phyloP scores from a whole-genome alignment of 164 flowering plant species.

The Santalum album region DNA sequence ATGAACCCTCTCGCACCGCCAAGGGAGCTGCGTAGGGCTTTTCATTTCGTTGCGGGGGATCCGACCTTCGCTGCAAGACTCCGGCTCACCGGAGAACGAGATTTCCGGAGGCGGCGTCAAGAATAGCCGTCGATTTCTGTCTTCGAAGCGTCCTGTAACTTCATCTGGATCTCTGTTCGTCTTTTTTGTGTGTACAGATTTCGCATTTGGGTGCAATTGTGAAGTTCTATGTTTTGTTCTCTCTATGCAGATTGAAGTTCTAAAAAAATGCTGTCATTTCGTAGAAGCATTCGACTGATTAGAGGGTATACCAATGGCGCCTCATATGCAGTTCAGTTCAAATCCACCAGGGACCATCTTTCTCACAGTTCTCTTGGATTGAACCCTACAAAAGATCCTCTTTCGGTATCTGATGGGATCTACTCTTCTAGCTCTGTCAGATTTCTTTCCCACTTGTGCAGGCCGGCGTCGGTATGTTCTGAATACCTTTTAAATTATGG shows the following conservation, averaged over 20 bases:
- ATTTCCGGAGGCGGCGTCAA: too few species aligned
- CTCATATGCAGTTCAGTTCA: too few species aligned
- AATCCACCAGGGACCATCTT: not conserved
- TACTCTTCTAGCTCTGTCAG: not conserved
- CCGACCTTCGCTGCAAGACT: too few species aligned
- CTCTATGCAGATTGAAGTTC: not conserved
- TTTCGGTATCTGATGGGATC: not conserved
- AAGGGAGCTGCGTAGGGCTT: too few species aligned
- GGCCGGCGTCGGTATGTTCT: not conserved
- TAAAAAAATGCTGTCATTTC: conserved; percentile 23
- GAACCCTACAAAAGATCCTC: not conserved
- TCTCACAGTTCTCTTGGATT: conserved; percentile 1
- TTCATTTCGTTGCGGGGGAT: too few species aligned
- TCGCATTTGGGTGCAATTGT: not conserved
- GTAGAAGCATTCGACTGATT: conserved; percentile 8
- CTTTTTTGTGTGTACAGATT: not conserved
- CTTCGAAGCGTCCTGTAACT: too few species aligned
- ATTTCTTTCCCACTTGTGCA: not conserved
- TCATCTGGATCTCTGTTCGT: too few species aligned
- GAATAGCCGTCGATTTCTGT: too few species aligned
- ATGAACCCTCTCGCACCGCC: too few species aligned
- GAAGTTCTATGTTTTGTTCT: not conserved
- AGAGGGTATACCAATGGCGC: conserved; percentile 1
- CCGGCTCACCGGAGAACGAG: too few species aligned
- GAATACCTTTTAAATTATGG: not conserved